Conservation (phyloP, 768 basidiomycete genomes). For the Suillus subluteus region DNA sequence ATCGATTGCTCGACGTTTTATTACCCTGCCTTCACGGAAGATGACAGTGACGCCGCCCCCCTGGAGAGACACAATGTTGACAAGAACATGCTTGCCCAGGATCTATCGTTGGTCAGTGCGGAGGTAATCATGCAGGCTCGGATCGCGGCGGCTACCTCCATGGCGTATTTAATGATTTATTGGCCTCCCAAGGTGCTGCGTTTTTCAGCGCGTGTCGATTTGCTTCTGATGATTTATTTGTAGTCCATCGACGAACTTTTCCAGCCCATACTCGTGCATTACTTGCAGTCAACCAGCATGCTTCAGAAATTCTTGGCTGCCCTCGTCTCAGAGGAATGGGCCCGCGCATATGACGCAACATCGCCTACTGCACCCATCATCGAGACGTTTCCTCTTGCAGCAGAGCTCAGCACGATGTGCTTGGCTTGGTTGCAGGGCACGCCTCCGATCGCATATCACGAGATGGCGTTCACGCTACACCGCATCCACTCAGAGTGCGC, state of each 20-base stretch:
- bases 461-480: constrained; percentile 81
- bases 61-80: constrained; percentile 89
- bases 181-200: constrained; percentile 64
- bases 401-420: constrained; percentile 69
- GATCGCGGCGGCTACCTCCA: constrained; percentile 73
- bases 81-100: constrained; percentile 92
- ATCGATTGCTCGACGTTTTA: constrained; percentile 75
- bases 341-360: constrained; percentile 51
- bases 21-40: constrained; percentile 53
- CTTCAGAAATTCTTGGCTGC: constrained; percentile 88
- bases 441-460: constrained; percentile 83
- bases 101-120: constrained; percentile 76
- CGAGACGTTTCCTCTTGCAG: constrained; percentile 60
- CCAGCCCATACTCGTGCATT: constrained; percentile 74
- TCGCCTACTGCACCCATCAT: constrained; percentile 46
- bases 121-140: constrained; percentile 82
- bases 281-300: constrained; percentile 87
- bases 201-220: not conserved
- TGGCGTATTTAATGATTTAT: constrained; percentile 67
- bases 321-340: constrained; percentile 92
- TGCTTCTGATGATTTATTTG: not conserved
- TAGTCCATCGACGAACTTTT: constrained; percentile 68
- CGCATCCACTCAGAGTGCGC: constrained; percentile 83
- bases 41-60: constrained; percentile 45
- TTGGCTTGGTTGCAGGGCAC: constrained; percentile 74